Percentiles rank a stretch among this genome's conserved stretches.
Conservation (phyloP, 2,329 filamentous ascomycete species). For the Mycosphaerella arachidis region DNA sequence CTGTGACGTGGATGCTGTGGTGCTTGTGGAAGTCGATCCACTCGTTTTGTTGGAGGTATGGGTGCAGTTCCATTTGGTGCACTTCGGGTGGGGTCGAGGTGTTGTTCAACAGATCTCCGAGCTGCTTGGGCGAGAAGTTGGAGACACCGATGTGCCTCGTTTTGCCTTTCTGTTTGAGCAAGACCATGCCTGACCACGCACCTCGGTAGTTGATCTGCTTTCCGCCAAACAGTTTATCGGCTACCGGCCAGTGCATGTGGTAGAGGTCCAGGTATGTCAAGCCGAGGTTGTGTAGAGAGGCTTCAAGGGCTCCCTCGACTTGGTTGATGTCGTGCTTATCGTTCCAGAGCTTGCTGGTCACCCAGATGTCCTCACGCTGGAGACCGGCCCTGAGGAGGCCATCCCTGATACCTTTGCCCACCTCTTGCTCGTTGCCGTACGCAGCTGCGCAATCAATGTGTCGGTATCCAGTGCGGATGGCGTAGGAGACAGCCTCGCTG, state of each 20-base stretch:
- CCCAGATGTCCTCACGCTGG: slow-evolving; percentile 35
- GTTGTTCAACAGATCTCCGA: slow-evolving; percentile 26
- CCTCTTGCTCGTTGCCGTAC: slow-evolving; percentile 43
- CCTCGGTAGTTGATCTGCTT: slow-evolving; percentile 26
- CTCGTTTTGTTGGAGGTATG: slow-evolving; percentile 27
- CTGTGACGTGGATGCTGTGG: slow-evolving; percentile 26
- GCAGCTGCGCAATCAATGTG: slow-evolving; percentile 48
- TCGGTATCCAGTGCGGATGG: slow-evolving; percentile 48
- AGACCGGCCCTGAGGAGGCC: slow-evolving; percentile 33
- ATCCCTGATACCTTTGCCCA: slow-evolving; percentile 40
- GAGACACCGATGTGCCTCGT: slow-evolving; percentile 28
- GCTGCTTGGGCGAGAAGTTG: slow-evolving; percentile 30
- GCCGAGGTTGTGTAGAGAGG: slow-evolving; percentile 38
- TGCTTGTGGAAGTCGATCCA: slow-evolving; percentile 23
- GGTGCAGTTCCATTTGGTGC: slow-evolving; percentile 32
- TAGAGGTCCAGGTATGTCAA: slow-evolving; percentile 43
- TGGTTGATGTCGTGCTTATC: slow-evolving; percentile 31
- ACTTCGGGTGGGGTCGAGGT: slow-evolving; percentile 22
- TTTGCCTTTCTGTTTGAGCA: slow-evolving; percentile 25
- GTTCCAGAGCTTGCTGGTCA: slow-evolving; percentile 40
- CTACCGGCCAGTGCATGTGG: slow-evolving; percentile 44
- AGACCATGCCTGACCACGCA: slow-evolving; percentile 30
- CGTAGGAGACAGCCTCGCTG: slow-evolving; percentile 35
- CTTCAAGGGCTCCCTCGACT: slow-evolving; percentile 32
- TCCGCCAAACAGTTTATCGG: slow-evolving; percentile 15